Percentiles rank a stretch among this genome's conserved stretches.
These are phyloP conservation scores for Phyllosticta paracitricarpa DNA, from an alignment of 2,329 filamentous ascomycete species.

Conservation along the genomic window DNA sequence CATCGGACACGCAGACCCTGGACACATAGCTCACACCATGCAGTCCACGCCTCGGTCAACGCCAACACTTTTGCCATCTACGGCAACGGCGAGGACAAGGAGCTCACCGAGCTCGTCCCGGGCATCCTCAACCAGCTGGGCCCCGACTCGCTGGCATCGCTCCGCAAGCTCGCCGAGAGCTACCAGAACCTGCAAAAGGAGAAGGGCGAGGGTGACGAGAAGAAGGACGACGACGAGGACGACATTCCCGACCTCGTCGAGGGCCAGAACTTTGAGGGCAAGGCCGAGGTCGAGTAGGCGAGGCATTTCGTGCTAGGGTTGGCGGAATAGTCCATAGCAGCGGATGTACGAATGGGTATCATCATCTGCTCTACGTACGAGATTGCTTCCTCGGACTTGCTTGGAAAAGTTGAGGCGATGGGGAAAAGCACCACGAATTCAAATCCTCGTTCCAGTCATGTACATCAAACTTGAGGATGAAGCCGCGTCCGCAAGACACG, in stretches of 20 bases:
- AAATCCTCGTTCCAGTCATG: slow-evolving; percentile 8
- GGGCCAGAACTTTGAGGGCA: slow-evolving; percentile 96
- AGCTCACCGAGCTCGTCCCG: slow-evolving; percentile 97
- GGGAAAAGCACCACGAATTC: slow-evolving; percentile 5
- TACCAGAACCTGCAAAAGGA: slow-evolving; percentile 99
- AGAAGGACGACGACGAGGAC: slow-evolving; percentile 60
- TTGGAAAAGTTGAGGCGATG: slow-evolving; percentile 7
- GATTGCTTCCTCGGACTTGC: slow-evolving; percentile 1
- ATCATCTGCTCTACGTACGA: neutral
- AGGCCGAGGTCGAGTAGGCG: slow-evolving; percentile 67
- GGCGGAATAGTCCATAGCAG: neutral
- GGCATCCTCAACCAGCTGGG: slow-evolving; percentile 99
- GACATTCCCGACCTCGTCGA: slow-evolving; percentile 96
- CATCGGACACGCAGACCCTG: neutral
- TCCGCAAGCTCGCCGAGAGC: slow-evolving; percentile 97
- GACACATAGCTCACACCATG: neutral
- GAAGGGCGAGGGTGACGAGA: slow-evolving; percentile 64
- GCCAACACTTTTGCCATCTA: slow-evolving; percentile 99
- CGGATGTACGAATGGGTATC: neutral
- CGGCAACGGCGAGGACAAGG: slow-evolving; percentile 97
- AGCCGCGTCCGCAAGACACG: neutral
- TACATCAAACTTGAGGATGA: neutral
- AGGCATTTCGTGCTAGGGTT: neutral
- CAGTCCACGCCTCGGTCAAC: slow-evolving; percentile 93
- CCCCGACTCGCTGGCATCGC: slow-evolving; percentile 91